phyloP scores from a whole-genome alignment of 2,329 filamentous ascomycete species.

The Thyridium curvatum region DNA sequence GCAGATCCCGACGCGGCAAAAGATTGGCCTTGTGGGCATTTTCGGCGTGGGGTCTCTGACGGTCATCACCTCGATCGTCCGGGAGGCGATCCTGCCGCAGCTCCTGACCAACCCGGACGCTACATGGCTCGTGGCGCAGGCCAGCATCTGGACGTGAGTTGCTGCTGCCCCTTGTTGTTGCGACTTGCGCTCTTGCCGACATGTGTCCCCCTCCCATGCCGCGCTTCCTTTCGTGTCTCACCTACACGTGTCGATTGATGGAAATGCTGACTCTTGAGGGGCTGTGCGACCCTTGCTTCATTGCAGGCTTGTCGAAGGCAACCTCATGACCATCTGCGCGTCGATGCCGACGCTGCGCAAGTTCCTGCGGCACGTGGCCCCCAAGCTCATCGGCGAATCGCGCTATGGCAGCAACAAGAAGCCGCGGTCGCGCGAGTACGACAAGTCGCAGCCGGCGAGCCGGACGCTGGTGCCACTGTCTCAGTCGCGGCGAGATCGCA shows the following conservation, averaged over 20 bases:
- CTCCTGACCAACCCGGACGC: slow-evolving; percentile 17
- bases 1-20: slow-evolving; percentile 37
- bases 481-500: too few relatives aligned
- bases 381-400: slow-evolving; percentile 17
- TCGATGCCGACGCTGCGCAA: slow-evolving; percentile 31
- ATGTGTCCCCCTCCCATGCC: too few relatives aligned
- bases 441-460: too few relatives aligned
- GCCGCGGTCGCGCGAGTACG: too few relatives aligned
- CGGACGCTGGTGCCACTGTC: too few relatives aligned
- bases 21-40: slow-evolving; percentile 28
- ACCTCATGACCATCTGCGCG: slow-evolving; percentile 32
- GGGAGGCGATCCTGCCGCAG: slow-evolving; percentile 17
- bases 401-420: too few relatives aligned
- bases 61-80: slow-evolving; percentile 23
- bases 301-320: slow-evolving; percentile 24
- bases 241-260: too few relatives aligned
- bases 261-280: too few relatives aligned
- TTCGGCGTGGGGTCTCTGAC: slow-evolving; percentile 9
- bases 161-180: too few relatives aligned
- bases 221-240: too few relatives aligned
- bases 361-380: slow-evolving; percentile 29
- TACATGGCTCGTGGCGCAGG: slow-evolving; percentile 20
- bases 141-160: slow-evolving; percentile 20
- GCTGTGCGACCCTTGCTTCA: too few relatives aligned
- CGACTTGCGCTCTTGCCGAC: too few relatives aligned